These are phyloP conservation scores for Toxicodendron radicans DNA, from an alignment of 345 rosid genomes.

Conservation along the genomic window DNA sequence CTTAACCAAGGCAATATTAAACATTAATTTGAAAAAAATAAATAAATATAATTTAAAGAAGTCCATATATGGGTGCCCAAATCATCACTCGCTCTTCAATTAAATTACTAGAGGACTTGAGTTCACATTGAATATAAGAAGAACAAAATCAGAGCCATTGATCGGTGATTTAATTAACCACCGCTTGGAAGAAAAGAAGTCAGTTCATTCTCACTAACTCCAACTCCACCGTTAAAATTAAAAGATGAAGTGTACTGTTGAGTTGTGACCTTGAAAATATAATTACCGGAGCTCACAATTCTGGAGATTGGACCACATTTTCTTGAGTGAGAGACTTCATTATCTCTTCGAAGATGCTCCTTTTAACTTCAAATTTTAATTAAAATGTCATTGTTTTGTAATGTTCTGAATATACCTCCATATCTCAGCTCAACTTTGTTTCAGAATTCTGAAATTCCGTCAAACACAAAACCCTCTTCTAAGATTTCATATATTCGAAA, in stretches of 20 bases:
- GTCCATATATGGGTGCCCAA: background rate
- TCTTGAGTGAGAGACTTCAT: background rate
- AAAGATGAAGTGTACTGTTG: background rate
- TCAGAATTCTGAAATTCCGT: too few species aligned
- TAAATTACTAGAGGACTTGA: background rate
- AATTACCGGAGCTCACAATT: background rate
- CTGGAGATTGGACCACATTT: background rate
- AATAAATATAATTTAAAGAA: background rate
- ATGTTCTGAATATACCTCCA: too few species aligned
- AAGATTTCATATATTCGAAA: too few species aligned
- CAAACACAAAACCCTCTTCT: too few species aligned
- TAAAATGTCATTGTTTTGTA: too few species aligned
- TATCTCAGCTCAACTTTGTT: too few species aligned
- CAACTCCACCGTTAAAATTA: slow-evolving; percentile 10
- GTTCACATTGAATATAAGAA: too few species aligned
- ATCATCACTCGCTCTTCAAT: background rate
- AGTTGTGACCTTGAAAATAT: background rate
- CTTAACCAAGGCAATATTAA: background rate
- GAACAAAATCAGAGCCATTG: too few species aligned
- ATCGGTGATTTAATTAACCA: background rate
- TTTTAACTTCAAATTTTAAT: too few species aligned
- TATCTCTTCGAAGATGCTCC: too few species aligned
- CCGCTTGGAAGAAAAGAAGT: too few species aligned
- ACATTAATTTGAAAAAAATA: background rate
- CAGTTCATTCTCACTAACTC: background rate